Base-by-base conservation (phyloP, 73 alveolate genomes). In the Urostyla sp. region DNA sequence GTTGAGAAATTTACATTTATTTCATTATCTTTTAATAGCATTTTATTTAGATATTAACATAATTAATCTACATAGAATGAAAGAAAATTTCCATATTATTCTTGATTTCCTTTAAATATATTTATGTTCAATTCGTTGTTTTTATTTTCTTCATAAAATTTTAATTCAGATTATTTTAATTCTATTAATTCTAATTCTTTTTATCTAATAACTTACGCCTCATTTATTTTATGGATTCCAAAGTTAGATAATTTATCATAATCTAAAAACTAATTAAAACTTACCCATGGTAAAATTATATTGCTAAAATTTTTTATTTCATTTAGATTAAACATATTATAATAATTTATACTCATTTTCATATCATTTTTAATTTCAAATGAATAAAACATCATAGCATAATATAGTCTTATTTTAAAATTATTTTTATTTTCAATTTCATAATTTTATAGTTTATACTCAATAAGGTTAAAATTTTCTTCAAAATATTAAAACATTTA, bases 321-420 rank as follows among this genome's bases (percentile, higher is more conserved):
- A 3, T 37, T 53, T 11, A 18, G 34, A 5, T 66, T 34, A 8
- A 66, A 8, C 28, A 18, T 66, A 13, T 66, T 24, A 26, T 8
- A 66, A 28, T 66, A 66, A 13, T 26, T 66, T 13, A 66, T 66
- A 28, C 80, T 66, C 2, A 61, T 24, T 21, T 66, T 58, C 80
- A 66, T 66, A 40, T 66, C 61, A 26, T 66, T 66, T 61, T 38
- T 38, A n/a, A 66, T 66, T 26, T 66, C 80, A 26, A 66, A 66
- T 3, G 80, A 37, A 26, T 66, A 38, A 28, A 66, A 66, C 80
- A 66, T 66, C 80, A 66, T 66, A 7, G 46, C 61, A 66, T 66
- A 27, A 24, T 38, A 66, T 13, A 66, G 27, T 40, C 80, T 66
- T 16, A 66, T 66, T 24, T 66, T 58, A 7, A 58, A 5, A 8